Evolutionary conservation across 805 yeast genomes (phyloP).

Genomic region (Isabelozyma rhagii): DNA sequence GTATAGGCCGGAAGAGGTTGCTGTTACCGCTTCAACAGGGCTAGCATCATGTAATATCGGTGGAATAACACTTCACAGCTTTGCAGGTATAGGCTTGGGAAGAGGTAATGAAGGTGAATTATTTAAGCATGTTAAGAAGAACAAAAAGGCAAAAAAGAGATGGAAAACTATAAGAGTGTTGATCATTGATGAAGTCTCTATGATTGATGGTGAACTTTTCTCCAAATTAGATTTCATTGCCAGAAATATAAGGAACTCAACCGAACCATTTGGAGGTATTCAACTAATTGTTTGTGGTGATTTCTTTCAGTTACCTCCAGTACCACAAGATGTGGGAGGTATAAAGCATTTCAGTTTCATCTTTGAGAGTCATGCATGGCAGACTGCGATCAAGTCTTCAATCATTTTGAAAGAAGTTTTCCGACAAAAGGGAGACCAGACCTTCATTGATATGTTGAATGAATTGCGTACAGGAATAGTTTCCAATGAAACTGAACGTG

Average conservation of each 20-base stretch:
- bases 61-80: slow-evolving; percentile 74
- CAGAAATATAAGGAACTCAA: slow-evolving; percentile 41
- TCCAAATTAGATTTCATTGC: slow-evolving; percentile 65
- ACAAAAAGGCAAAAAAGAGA: slow-evolving; percentile 44
- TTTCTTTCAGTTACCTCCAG: slow-evolving; percentile 81
- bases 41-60: slow-evolving; percentile 81
- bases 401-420: slow-evolving; percentile 63
- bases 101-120: slow-evolving; percentile 47
- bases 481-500: slow-evolving; percentile 41
- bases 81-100: slow-evolving; percentile 76
- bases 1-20: slow-evolving; percentile 52
- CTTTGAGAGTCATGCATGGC: slow-evolving; percentile 67
- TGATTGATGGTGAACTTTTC: slow-evolving; percentile 70
- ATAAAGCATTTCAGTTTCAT: slow-evolving; percentile 44
- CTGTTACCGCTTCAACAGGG: slow-evolving; percentile 83
- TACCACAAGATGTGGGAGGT: slow-evolving; percentile 35
- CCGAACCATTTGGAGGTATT: slow-evolving; percentile 73
- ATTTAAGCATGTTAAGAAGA: slow-evolving; percentile 51
- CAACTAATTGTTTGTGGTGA: slow-evolving; percentile 78
- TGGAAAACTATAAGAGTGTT: slow-evolving; percentile 61
- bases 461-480: slow-evolving; percentile 68
- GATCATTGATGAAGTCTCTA: slow-evolving; percentile 74
- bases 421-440: slow-evolving; percentile 72
- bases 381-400: slow-evolving; percentile 50
- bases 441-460: slow-evolving; percentile 70